Percentiles rank a stretch among this genome's conserved stretches.
These are phyloP conservation scores for Thelonectria rubi DNA, from an alignment of 2,329 filamentous ascomycete genomes.

Conservation along the genomic window DNA sequence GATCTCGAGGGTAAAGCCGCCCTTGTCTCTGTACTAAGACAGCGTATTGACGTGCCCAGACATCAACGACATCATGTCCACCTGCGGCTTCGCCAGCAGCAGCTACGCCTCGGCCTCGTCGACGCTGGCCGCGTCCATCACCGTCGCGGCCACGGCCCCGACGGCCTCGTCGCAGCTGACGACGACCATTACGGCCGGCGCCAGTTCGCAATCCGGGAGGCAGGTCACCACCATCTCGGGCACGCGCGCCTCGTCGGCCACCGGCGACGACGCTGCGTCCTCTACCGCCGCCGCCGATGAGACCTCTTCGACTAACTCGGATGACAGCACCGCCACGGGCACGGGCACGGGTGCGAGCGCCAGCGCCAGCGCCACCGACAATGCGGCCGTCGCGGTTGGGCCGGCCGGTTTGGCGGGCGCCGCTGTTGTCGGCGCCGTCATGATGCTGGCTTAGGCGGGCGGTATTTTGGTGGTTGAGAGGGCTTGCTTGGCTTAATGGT, in stretches of 20 bases:
- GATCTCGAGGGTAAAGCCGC: slow-evolving; percentile 35
- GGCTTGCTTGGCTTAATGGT: no score
- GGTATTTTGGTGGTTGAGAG: no score
- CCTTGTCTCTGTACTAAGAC: no score
- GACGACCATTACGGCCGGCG: slow-evolving; percentile 44
- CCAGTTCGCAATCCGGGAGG: slow-evolving; percentile 10
- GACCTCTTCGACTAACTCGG: slow-evolving; percentile 10
- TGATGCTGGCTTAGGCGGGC: slow-evolving; percentile 32
- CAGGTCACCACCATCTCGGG: slow-evolving; percentile 19
- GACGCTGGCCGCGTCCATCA: slow-evolving; percentile 40
- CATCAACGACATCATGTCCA: slow-evolving; percentile 47
- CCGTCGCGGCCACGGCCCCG: slow-evolving; percentile 45
- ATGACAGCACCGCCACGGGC: background rate
- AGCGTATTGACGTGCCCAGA: slow-evolving; percentile 36
- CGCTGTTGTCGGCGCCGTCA: slow-evolving; percentile 31
- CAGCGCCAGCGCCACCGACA: slow-evolving; percentile 8
- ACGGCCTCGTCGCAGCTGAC: slow-evolving; percentile 48
- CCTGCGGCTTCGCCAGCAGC: slow-evolving; percentile 48
- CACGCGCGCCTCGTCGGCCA: slow-evolving; percentile 4
- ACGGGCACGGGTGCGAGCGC: background rate
- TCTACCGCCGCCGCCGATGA: background rate
- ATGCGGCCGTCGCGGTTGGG: slow-evolving; percentile 30
- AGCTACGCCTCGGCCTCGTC: slow-evolving; percentile 44
- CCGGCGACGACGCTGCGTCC: background rate
- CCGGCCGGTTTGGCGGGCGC: slow-evolving; percentile 30